Percentiles rank a stretch among this genome's conserved stretches.
Evolutionary conservation across 2,329 filamentous ascomycete species (phyloP).

Genomic region (Microsporum audouinii): DNA sequence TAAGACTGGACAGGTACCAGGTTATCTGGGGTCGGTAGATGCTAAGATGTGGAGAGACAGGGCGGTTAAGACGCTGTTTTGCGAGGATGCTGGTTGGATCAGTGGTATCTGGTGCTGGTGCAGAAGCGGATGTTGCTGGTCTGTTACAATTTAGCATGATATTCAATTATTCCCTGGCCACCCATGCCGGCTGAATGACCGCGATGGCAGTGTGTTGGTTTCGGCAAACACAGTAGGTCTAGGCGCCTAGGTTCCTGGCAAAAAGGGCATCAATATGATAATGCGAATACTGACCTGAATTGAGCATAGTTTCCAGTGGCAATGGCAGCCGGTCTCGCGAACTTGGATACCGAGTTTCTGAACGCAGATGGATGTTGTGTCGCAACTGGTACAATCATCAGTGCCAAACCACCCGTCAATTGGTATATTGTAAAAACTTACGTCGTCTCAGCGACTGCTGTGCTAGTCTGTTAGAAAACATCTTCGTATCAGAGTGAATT

Average conservation of each 20-base stretch:
- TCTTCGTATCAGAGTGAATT: conserved; percentile 19
- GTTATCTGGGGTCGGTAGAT: conserved; percentile 85
- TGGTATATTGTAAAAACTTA: conserved; percentile 23
- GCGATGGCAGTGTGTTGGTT: neutral
- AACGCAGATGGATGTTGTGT: conserved; percentile 35
- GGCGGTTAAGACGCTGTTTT: conserved; percentile 67
- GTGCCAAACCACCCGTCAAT: conserved; percentile 9
- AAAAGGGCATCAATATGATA: too few species aligned
- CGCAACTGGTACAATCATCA: conserved; percentile 30
- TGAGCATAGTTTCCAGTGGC: conserved; percentile 34
- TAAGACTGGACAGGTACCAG: conserved; percentile 63
- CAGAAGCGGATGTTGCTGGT: conserved; percentile 17
- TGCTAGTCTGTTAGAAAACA: conserved; percentile 39
- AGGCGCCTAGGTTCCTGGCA: neutral
- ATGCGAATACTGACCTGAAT: conserved; percentile 28
- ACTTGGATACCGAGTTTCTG: conserved; percentile 32
- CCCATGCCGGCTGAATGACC: neutral
- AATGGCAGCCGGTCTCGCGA: conserved; percentile 35
- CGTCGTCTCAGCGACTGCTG: conserved; percentile 39
- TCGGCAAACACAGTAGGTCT: neutral
- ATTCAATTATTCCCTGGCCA: neutral
- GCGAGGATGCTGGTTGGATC: conserved; percentile 52
- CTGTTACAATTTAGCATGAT: conserved; percentile 8
- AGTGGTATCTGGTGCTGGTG: conserved; percentile 18
- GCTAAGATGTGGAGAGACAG: conserved; percentile 69